These are phyloP conservation scores for Podila epicladia DNA, from an alignment of 192 early-diverging fungal species.

Conservation along the genomic window DNA sequence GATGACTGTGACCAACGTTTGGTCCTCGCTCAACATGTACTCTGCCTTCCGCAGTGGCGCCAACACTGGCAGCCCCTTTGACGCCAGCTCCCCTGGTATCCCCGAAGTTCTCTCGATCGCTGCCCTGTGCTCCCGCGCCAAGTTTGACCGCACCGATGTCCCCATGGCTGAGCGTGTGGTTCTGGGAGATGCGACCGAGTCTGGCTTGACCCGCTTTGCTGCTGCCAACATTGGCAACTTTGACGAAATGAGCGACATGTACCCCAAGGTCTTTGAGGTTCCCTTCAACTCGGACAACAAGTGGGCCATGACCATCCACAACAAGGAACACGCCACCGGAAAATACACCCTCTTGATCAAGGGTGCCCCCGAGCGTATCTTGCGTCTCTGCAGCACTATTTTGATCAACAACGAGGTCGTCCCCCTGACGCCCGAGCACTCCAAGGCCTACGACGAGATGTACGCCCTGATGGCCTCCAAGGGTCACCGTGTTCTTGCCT, in stretches of 20 bases:
- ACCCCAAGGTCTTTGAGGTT: constrained; percentile 93
- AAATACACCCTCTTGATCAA: constrained; percentile 86
- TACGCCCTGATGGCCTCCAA: constrained; percentile 92
- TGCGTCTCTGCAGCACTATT: constrained; percentile 83
- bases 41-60: constrained; percentile 57
- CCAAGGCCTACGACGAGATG: constrained; percentile 71
- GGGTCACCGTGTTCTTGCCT: constrained; percentile 95
- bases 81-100: constrained; percentile 65
- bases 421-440: constrained; percentile 76
- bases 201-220: constrained; percentile 88
- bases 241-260: constrained; percentile 72
- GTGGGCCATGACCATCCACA: constrained; percentile 92
- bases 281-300: constrained; percentile 98
- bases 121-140: constrained; percentile 85
- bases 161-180: constrained; percentile 85
- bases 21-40: constrained; percentile 80
- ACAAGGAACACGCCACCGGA: constrained; percentile 74
- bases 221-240: constrained; percentile 75
- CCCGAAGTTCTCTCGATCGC: constrained; percentile 84
- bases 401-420: constrained; percentile 62
- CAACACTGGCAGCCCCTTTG: constrained; percentile 57
- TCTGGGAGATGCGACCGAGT: constrained; percentile 95
- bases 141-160: constrained; percentile 91
- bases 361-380: constrained; percentile 95
- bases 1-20: constrained; percentile 95